Percentiles rank a stretch among this genome's conserved stretches.
These are phyloP conservation scores for Yarrowia sp. DNA, from an alignment of 805 yeast species.

Conservation along the genomic window DNA sequence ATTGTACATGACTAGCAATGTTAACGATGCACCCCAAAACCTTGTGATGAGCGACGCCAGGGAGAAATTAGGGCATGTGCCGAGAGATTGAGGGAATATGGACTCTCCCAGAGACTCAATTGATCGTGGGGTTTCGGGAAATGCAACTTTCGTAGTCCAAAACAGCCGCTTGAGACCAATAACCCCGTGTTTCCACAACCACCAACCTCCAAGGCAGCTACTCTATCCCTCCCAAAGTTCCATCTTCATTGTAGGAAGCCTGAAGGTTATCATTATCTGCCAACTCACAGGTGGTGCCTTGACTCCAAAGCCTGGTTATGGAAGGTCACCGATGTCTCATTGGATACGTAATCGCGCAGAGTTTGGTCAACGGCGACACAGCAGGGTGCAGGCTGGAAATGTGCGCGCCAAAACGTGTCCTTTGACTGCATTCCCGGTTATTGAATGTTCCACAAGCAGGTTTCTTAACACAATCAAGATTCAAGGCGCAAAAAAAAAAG, in stretches of 20 bases:
- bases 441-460: not conserved
- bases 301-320: conserved; percentile 5
- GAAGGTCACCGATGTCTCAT: conserved; percentile 7
- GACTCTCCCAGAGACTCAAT: not conserved
- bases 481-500: not conserved
- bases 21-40: conserved; percentile 5
- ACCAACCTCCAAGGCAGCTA: conserved; percentile 25
- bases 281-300: conserved; percentile 27
- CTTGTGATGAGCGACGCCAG: too few species aligned
- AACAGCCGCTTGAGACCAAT: not conserved
- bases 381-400: not conserved
- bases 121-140: not conserved
- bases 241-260: not conserved
- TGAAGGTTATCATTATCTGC: not conserved
- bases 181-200: not conserved
- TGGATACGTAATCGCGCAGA: not conserved
- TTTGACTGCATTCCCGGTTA: not conserved
- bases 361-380: not conserved
- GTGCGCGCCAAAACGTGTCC: not conserved
- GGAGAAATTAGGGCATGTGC: not conserved
- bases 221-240: conserved; percentile 15
- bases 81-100: not conserved
- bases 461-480: conserved; percentile 1
- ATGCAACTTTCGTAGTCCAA: not conserved
- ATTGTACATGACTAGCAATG: not conserved